Conservation (phyloP, 2,329 filamentous ascomycete species). For the Trichoderma sp. region DNA sequence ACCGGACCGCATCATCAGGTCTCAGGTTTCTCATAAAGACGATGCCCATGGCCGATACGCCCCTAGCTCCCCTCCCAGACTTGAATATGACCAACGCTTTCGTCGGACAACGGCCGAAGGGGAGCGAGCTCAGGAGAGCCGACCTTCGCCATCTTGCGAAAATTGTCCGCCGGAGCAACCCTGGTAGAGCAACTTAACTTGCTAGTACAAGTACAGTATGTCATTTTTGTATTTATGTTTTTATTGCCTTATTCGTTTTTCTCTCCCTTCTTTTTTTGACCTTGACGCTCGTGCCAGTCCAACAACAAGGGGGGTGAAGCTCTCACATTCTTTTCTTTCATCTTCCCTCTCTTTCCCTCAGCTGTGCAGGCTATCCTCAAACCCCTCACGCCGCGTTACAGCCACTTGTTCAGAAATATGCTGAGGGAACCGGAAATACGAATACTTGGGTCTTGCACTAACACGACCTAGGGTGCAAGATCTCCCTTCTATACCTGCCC, state of each 20-base stretch:
- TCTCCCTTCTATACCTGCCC: neutral
- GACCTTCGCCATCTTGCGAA: conserved; percentile 11
- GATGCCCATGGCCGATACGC: conserved; percentile 2
- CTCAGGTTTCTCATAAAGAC: neutral
- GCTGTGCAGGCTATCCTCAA: neutral
- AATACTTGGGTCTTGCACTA: neutral
- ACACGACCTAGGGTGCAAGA: neutral
- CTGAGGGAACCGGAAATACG: neutral
- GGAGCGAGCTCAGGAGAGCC: conserved; percentile 5
- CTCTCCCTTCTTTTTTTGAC: neutral
- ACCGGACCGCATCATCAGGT: neutral
- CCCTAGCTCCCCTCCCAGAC: conserved; percentile 15
- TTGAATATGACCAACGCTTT: conserved; percentile 10
- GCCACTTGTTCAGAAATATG: neutral
- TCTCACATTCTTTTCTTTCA: neutral
- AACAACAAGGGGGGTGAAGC: neutral
- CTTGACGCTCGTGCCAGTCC: neutral
- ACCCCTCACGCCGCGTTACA: neutral
- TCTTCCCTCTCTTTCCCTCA: neutral
- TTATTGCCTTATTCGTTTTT: neutral
- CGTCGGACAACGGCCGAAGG: conserved; percentile 23
- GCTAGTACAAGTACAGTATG: neutral
- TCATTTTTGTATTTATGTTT: neutral
- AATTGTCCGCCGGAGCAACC: conserved; percentile 18
- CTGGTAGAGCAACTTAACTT: neutral